These are phyloP conservation scores for Gossypium sturtianum DNA, from an alignment of 345 rosid genomes.

Conservation along the genomic window DNA sequence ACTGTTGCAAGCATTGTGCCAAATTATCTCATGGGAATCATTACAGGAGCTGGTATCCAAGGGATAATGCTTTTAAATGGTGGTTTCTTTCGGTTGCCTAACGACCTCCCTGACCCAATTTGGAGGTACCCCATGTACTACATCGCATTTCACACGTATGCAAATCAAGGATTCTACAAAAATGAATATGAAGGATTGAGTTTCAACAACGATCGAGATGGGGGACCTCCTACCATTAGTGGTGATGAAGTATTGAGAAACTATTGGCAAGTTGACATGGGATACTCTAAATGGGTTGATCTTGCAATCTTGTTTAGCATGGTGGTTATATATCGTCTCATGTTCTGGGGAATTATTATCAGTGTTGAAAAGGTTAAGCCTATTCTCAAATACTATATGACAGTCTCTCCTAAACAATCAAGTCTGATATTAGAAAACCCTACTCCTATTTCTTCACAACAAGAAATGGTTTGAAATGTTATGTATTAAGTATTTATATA, in stretches of 20 bases:
- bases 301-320: constrained; percentile 22
- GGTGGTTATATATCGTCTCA: constrained; percentile 21
- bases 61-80: constrained; percentile 46
- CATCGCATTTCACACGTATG: constrained; percentile 27
- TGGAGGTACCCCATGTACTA: constrained; percentile 47
- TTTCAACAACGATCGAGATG: constrained; percentile 16
- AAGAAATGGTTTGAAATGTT: background rate
- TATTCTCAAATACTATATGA: constrained; percentile 5
- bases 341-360: constrained; percentile 24
- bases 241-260: constrained; percentile 29
- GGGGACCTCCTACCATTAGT: constrained; percentile 5
- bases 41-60: constrained; percentile 46
- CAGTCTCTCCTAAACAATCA: background rate
- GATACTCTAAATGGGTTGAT: constrained; percentile 32
- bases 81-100: constrained; percentile 40
- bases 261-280: constrained; percentile 30
- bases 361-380: constrained; percentile 26
- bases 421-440: background rate
- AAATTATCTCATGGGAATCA: constrained; percentile 51
- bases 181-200: constrained; percentile 28
- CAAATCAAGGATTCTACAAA: constrained; percentile 27
- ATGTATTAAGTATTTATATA: background rate
- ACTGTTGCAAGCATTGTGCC: constrained; percentile 47
- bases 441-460: background rate
- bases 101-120: constrained; percentile 38